Evolutionary conservation across 768 basidiomycete species (phyloP), one percentile per base, ranked within the genome.

Genomic region (Lepiota venenata): DNA sequence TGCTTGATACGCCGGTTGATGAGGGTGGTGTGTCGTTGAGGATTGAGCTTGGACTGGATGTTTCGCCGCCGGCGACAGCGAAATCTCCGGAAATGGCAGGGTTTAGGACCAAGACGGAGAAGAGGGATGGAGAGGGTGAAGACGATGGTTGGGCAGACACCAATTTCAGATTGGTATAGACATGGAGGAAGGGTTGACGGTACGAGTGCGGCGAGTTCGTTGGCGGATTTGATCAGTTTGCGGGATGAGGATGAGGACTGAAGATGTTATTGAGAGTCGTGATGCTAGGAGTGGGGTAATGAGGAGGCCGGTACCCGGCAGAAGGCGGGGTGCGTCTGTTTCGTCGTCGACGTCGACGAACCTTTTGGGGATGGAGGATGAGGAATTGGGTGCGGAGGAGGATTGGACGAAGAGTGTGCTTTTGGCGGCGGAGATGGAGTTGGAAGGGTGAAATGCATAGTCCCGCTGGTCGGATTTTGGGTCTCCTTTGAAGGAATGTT

Each of bases 341-440:
- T 74, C 38, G 66, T 66, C 36, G 62, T 71, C 27, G 36, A 18
- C 20, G 29, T 74, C 73, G 36, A 77, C 78, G 22, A 77, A 78
- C 55, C 78, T 76, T 60, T 66, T 81, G 37, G 78, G 77, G 16
- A 61, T 80, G 44, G 64, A 76, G 37, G 73, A 79, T 56, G 77
- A 78, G 20, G 70, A 71, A 37, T 68, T 74, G 39, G 75, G 72
- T 36, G 68, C 71, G 40, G 73, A 74, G 55, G 85, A 82, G 46
- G 81, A 88, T 63, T 92, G 90, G 89, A 85, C 85, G 43, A 73
- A 77, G 62, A 87, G 84, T 60, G 88, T 91, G 46, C 65, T 91
- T 55, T 66, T 83, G 67, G 87, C 85, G n/a, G 87, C 85, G 53
- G 83, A 85, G 62, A 18, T 52, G 39, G 51, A 47, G 36, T 38